phyloP scores from a whole-genome alignment of 1,139 yeast species.

The Kodamaea sp. region DNA sequence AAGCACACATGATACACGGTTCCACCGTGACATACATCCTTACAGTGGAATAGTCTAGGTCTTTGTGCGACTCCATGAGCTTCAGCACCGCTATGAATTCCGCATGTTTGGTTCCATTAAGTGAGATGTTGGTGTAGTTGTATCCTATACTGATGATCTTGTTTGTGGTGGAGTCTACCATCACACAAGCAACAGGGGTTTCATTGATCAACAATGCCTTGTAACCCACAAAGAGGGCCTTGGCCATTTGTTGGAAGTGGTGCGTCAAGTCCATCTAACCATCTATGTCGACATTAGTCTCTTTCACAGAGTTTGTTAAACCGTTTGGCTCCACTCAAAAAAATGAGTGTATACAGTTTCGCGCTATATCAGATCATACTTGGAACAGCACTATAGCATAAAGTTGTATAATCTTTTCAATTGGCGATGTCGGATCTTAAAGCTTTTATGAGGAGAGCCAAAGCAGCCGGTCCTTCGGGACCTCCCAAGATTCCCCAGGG shows the following conservation, averaged over 20 bases:
- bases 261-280: conserved; percentile 25
- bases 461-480: conserved; percentile 1
- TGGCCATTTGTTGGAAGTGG: conserved; percentile 39
- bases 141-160: conserved; percentile 73
- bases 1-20: conserved; percentile 98
- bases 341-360: too few relatives aligned
- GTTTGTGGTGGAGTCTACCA: conserved; percentile 47
- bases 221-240: conserved; percentile 43
- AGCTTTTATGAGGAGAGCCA: conserved; percentile 9
- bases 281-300: too few relatives aligned
- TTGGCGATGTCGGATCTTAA: conserved; percentile 15
- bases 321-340: too few relatives aligned
- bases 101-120: conserved; percentile 88
- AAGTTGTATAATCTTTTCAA: too few relatives aligned
- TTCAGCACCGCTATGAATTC: conserved; percentile 66
- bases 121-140: conserved; percentile 85
- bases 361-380: too few relatives aligned
- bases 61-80: conserved; percentile 7
- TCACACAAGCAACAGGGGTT: conserved; percentile 76
- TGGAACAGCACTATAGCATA: too few relatives aligned
- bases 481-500: neutral
- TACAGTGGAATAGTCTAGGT: conserved; percentile 54
- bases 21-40: conserved; percentile 92
- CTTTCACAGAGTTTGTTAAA: too few relatives aligned
- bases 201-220: conserved; percentile 51